Percentiles rank a stretch among this genome's conserved stretches.
phyloP scores from a whole-genome alignment of 73 alveolate genomes.

The Blepharisma japonicum region DNA sequence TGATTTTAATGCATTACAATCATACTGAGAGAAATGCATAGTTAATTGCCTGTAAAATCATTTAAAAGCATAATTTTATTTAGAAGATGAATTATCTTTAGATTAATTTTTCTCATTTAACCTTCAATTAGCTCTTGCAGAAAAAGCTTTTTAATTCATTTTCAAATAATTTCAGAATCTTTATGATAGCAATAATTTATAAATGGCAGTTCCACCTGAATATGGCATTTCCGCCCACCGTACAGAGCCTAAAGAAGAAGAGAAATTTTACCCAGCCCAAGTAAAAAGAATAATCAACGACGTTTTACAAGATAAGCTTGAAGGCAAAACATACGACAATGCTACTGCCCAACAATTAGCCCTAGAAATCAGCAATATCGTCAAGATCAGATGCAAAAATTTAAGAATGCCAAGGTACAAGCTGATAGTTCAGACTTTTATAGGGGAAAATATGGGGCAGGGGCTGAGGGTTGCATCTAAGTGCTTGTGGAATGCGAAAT shows the following conservation, averaged over 20 bases:
- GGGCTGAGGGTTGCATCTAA: conserved; percentile 83
- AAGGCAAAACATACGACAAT: background rate
- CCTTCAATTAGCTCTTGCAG: too few species aligned
- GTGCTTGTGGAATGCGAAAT: conserved; percentile 80
- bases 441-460: conserved; percentile 87
- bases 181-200: too few species aligned
- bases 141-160: too few species aligned
- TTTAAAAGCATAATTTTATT: too few species aligned
- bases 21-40: too few species aligned
- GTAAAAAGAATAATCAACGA: conserved; percentile 27
- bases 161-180: too few species aligned
- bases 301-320: background rate
- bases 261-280: conserved; percentile 19
- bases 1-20: too few species aligned
- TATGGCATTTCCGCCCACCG: too few species aligned
- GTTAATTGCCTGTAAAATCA: too few species aligned
- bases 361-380: conserved; percentile 21
- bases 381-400: conserved; percentile 24
- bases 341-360: conserved; percentile 27
- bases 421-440: conserved; percentile 78
- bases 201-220: too few species aligned
- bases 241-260: conserved; percentile 27
- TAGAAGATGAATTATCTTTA: too few species aligned
- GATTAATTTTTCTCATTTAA: too few species aligned
- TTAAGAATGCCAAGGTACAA: conserved; percentile 52